Percentiles rank a stretch among this genome's conserved stretches.
Evolutionary conservation across 345 rosid species (phyloP).

Genomic region (Noccaea bulbosa): DNA sequence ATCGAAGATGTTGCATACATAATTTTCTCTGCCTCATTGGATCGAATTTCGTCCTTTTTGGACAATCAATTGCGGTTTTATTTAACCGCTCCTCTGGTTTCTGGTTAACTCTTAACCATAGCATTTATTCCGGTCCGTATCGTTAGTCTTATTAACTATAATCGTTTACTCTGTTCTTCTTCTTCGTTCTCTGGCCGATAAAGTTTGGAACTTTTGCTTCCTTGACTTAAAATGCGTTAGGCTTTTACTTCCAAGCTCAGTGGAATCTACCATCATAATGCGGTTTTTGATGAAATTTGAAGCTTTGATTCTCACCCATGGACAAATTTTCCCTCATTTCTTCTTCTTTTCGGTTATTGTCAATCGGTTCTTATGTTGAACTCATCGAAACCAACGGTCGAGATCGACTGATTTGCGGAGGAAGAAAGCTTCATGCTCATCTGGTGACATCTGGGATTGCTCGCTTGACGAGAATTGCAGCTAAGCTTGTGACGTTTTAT

Average conservation of each 20-base stretch:
- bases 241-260: conserved; percentile 13
- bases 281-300: conserved; percentile 2
- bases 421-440: conserved; percentile 61
- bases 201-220: not conserved
- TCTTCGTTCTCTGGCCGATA: conserved; percentile 25
- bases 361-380: conserved; percentile 43
- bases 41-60: conserved; percentile 15
- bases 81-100: not conserved
- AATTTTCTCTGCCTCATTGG: conserved; percentile 26
- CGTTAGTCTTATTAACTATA: not conserved
- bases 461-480: conserved; percentile 46
- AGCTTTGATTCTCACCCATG: conserved; percentile 30
- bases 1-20: conserved; percentile 44
- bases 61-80: conserved; percentile 5
- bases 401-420: conserved; percentile 46
- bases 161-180: conserved; percentile 20
- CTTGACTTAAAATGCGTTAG: conserved; percentile 1
- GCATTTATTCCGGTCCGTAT: not conserved
- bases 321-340: conserved; percentile 25
- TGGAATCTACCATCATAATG: conserved; percentile 21
- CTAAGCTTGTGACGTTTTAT: conserved; percentile 62
- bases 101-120: conserved; percentile 1
- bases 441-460: conserved; percentile 53
- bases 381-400: conserved; percentile 48
- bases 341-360: conserved; percentile 47